These are phyloP conservation scores for Talaromyces islandicus DNA, from an alignment of 2,329 filamentous ascomycete species.

Conservation along the genomic window DNA sequence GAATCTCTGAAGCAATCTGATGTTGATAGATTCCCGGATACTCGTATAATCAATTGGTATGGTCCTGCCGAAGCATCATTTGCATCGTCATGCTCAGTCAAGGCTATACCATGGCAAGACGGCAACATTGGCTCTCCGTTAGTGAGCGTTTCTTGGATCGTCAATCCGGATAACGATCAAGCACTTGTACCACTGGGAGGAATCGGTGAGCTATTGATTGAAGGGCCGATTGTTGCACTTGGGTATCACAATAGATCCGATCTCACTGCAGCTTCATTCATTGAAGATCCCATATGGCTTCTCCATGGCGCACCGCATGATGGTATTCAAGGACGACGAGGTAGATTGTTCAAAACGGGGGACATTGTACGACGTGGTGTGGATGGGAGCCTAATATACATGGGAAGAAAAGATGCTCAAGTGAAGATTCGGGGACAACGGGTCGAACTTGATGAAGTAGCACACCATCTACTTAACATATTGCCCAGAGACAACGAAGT, in stretches of 20 bases:
- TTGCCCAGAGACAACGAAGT: not conserved
- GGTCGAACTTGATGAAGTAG: slow-evolving; percentile 28
- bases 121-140: not conserved
- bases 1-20: not conserved
- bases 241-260: slow-evolving; percentile 22
- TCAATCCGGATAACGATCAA: not conserved
- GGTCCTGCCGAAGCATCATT: slow-evolving; percentile 7
- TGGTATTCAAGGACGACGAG: not conserved
- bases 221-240: slow-evolving; percentile 26
- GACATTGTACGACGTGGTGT: slow-evolving; percentile 25
- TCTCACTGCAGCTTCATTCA: slow-evolving; percentile 19
- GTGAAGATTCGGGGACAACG: slow-evolving; percentile 30
- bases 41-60: slow-evolving; percentile 12
- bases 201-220: slow-evolving; percentile 37
- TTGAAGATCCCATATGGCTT: slow-evolving; percentile 26
- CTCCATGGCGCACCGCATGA: slow-evolving; percentile 43
- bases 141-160: slow-evolving; percentile 3
- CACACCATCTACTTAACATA: slow-evolving; percentile 11
- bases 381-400: slow-evolving; percentile 22
- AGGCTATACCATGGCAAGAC: slow-evolving; percentile 11
- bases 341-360: slow-evolving; percentile 38
- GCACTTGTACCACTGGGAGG: slow-evolving; percentile 27
- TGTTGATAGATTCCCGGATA: slow-evolving; percentile 30
- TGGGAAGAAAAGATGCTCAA: slow-evolving; percentile 28
- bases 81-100: not conserved